Evolutionary conservation across 1,139 yeast species (phyloP).

Genomic region (Zygoascus sp.): DNA sequence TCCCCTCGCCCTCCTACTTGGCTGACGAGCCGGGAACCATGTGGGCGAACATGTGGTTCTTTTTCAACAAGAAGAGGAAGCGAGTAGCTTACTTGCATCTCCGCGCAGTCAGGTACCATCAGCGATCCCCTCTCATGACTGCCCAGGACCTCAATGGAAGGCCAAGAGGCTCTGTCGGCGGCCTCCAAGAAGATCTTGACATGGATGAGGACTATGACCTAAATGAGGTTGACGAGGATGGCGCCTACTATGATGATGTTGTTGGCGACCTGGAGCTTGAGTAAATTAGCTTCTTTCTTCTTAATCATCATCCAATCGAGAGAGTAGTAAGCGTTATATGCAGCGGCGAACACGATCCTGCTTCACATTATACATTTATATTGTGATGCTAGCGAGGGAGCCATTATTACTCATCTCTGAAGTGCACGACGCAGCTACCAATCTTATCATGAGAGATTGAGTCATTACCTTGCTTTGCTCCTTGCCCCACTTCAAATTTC

Average conservation of each 20-base stretch:
- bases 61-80: slow-evolving; percentile 84
- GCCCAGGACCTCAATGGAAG: slow-evolving; percentile 6
- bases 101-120: slow-evolving; percentile 33
- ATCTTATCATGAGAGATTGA: too few relatives aligned
- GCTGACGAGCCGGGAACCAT: slow-evolving; percentile 71
- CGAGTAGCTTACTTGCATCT: slow-evolving; percentile 82
- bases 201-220: slow-evolving; percentile 49
- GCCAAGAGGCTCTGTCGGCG: slow-evolving; percentile 10
- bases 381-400: too few relatives aligned
- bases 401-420: too few relatives aligned
- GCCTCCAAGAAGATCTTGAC: slow-evolving; percentile 34
- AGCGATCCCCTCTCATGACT: slow-evolving; percentile 13
- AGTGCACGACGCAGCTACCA: too few relatives aligned
- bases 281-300: slow-evolving; percentile 10
- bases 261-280: slow-evolving; percentile 42
- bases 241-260: slow-evolving; percentile 24
- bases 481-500: too few relatives aligned
- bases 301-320: neutral
- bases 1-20: slow-evolving; percentile 73
- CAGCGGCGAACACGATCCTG: neutral
- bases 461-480: too few relatives aligned
- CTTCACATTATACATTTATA: neutral
- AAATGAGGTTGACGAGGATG: slow-evolving; percentile 21
- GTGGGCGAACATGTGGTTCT: slow-evolving; percentile 93
- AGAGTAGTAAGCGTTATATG: too few relatives aligned